Conservation (phyloP, 73 alveolate species). For the Paramecium tetraurelia region DNA sequence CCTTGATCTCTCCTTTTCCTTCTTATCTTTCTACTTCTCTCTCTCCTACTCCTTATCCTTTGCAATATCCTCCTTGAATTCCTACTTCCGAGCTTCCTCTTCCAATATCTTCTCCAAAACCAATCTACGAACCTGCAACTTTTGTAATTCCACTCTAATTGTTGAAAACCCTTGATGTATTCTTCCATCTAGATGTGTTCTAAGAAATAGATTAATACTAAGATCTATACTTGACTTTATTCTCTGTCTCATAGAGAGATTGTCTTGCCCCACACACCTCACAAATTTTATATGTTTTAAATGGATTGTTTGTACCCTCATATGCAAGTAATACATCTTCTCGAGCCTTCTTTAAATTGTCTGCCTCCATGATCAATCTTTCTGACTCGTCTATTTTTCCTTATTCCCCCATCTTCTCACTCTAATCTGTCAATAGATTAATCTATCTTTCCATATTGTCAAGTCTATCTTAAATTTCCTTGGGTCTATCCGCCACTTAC, state of each 20-base stretch:
- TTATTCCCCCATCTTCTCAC: constrained; percentile 47
- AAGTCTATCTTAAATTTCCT: constrained; percentile 31
- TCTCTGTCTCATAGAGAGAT: constrained; percentile 39
- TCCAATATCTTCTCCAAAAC: constrained; percentile 16
- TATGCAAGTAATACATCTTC: constrained; percentile 43
- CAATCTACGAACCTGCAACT: not conserved
- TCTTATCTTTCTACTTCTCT: not conserved
- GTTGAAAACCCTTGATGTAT: constrained; percentile 42
- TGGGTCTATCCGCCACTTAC: constrained; percentile 37
- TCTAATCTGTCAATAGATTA: constrained; percentile 33
- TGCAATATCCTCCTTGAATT: not conserved
- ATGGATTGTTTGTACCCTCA: constrained; percentile 45
- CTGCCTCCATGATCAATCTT: not conserved
- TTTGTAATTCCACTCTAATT: not conserved
- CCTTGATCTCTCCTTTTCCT: constrained; percentile 11
- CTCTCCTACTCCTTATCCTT: not conserved
- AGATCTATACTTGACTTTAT: not conserved
- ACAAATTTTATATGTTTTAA: constrained; percentile 46
- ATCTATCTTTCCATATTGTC: constrained; percentile 43
- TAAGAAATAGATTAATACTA: not conserved
- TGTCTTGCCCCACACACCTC: constrained; percentile 48
- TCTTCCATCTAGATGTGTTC: constrained; percentile 50
- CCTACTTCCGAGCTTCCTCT: not conserved
- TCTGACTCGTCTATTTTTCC: constrained; percentile 45
- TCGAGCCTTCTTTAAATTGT: constrained; percentile 32